phyloP scores from a whole-genome alignment of 2,329 filamentous ascomycete species.

The Cytospora chrysosperma region DNA sequence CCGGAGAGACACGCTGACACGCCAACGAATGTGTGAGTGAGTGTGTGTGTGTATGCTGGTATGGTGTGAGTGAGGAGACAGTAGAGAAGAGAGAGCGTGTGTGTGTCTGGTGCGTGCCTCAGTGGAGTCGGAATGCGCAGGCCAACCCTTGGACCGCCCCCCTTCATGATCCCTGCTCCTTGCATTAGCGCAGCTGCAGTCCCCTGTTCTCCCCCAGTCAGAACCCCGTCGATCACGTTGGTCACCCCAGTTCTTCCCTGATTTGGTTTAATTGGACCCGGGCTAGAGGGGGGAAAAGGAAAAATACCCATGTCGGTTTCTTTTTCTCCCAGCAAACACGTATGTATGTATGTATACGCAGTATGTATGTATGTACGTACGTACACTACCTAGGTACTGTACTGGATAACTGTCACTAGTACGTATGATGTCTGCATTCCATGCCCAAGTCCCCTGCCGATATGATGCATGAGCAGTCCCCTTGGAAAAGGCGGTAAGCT shows the following conservation, averaged over 20 bases:
- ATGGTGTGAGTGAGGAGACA: neutral
- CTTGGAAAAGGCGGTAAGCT: conserved; percentile 16
- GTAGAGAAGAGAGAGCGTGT: too few relatives aligned
- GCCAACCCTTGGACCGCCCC: neutral
- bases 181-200: conserved; percentile 9
- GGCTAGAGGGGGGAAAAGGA: neutral
- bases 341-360: too few relatives aligned
- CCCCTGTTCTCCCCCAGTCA: conserved; percentile 7
- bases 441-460: neutral
- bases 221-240: conserved; percentile 10
- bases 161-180: conserved; percentile 13
- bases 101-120: too few relatives aligned
- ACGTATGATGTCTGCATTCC: neutral
- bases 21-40: conserved; percentile 3
- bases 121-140: conserved; percentile 1
- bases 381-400: too few relatives aligned
- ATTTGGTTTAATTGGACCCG: conserved; percentile 8
- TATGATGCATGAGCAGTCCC: conserved; percentile 6
- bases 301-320: neutral
- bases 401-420: too few relatives aligned
- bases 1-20: neutral
- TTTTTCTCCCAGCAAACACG: neutral
- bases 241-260: conserved; percentile 1
- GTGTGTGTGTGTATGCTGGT: too few relatives aligned
- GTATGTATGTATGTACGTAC: too few relatives aligned